These are phyloP conservation scores for Boletus subparvulus DNA, from an alignment of 768 basidiomycete species.

Conservation along the genomic window DNA sequence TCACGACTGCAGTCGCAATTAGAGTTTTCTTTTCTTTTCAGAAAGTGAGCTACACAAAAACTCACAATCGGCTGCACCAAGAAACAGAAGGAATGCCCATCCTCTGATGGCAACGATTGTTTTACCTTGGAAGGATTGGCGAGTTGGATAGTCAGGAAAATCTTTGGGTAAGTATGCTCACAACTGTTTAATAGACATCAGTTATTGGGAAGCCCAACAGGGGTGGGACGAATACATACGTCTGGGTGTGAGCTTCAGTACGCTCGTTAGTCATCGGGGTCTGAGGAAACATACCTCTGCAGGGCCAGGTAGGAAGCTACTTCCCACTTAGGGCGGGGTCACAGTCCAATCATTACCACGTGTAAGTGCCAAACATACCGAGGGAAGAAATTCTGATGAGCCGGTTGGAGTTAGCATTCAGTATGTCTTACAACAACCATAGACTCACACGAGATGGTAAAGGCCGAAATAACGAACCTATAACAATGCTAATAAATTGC, in stretches of 20 bases:
- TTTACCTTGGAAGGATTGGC: neutral
- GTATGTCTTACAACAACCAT: too few relatives aligned
- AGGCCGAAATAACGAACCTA: too few relatives aligned
- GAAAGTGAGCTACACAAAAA: neutral
- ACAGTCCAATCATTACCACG: neutral
- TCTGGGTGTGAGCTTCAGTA: neutral
- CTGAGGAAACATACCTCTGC: neutral
- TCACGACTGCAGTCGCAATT: neutral
- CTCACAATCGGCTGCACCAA: neutral
- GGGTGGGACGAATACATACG: neutral
- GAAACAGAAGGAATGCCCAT: neutral
- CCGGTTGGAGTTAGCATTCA: too few relatives aligned
- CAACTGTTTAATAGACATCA: neutral
- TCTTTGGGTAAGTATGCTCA: neutral
- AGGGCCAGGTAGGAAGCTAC: conserved; percentile 7
- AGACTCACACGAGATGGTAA: too few relatives aligned
- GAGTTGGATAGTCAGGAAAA: neutral
- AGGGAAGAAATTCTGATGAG: too few relatives aligned
- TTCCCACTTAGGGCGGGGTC: neutral
- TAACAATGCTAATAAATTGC: too few relatives aligned
- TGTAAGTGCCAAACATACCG: too few relatives aligned
- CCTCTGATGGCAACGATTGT: neutral
- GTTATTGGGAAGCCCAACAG: neutral
- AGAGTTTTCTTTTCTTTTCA: neutral
- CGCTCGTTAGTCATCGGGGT: neutral